Conservation (phyloP, 2,329 filamentous ascomycete genomes). For the Paraconiothyrium sp. region DNA sequence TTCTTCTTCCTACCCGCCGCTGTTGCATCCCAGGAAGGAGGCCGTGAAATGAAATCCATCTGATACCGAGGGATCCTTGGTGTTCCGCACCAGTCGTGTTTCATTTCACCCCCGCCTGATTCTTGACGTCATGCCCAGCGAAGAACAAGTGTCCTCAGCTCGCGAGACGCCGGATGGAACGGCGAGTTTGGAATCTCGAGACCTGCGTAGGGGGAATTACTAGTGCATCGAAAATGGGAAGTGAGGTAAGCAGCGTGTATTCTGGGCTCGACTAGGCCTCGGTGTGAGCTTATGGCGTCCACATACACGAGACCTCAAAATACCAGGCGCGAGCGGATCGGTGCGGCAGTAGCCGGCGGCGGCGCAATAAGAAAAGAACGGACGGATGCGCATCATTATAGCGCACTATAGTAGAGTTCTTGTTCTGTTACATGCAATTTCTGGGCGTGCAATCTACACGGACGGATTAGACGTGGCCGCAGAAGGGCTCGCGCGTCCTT, state of each 20-base stretch:
- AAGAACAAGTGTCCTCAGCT: too few relatives aligned
- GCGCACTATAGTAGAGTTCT: neutral
- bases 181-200: conserved; percentile 3
- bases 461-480: neutral
- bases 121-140: conserved; percentile 5
- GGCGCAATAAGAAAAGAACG: neutral
- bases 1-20: neutral
- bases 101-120: neutral
- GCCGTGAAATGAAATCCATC: neutral
- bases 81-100: conserved; percentile 4
- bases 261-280: conserved; percentile 3
- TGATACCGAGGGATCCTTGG: neutral
- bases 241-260: conserved; percentile 9
- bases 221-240: neutral
- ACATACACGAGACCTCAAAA: neutral
- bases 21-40: neutral
- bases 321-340: neutral
- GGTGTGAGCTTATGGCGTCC: conserved; percentile 8
- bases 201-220: neutral
- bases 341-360: conserved; percentile 12
- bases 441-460: neutral
- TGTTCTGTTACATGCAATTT: neutral
- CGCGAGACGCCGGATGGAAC: neutral
- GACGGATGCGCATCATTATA: neutral
- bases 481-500: neutral